phyloP scores from a whole-genome alignment of 352 stramenopile species.

The Phytophthora fragariae region DNA sequence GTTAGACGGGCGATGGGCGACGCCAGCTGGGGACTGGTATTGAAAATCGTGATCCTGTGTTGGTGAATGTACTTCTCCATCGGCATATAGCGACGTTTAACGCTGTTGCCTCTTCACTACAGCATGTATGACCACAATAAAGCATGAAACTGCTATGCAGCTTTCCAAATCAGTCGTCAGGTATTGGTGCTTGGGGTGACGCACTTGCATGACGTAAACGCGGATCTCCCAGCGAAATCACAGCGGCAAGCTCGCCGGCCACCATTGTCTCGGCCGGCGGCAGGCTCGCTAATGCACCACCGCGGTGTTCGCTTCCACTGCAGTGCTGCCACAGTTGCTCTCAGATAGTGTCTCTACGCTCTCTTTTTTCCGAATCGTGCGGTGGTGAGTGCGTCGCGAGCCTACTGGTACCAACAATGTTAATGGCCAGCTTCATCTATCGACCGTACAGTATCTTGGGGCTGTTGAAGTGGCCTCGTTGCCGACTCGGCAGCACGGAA shows the following conservation, averaged over 20 bases:
- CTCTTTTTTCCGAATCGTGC: not conserved
- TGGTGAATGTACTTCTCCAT: not conserved
- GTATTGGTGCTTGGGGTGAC: conserved; percentile 37
- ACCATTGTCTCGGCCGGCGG: not conserved
- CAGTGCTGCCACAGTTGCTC: not conserved
- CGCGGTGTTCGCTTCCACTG: not conserved
- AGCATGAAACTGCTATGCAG: not conserved
- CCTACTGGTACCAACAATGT: too few relatives aligned
- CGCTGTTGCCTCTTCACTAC: not conserved
- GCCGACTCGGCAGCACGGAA: not conserved
- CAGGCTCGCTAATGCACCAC: not conserved
- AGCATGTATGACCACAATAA: too few relatives aligned
- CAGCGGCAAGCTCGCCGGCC: not conserved
- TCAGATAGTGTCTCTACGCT: not conserved
- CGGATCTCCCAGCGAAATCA: conserved; percentile 36
- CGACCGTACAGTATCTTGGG: too few relatives aligned
- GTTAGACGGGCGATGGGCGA: conserved; percentile 9
- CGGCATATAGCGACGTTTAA: not conserved
- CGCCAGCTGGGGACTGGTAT: conserved; percentile 1
- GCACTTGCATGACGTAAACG: conserved; percentile 38
- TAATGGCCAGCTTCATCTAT: too few relatives aligned
- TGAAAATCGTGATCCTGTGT: conserved; percentile 3
- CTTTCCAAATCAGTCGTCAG: not conserved
- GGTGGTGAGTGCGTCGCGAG: not conserved
- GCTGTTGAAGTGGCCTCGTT: not conserved